Evolutionary conservation across 163 green algal genomes (phyloP).

Genomic region (Volvox carteri): DNA sequence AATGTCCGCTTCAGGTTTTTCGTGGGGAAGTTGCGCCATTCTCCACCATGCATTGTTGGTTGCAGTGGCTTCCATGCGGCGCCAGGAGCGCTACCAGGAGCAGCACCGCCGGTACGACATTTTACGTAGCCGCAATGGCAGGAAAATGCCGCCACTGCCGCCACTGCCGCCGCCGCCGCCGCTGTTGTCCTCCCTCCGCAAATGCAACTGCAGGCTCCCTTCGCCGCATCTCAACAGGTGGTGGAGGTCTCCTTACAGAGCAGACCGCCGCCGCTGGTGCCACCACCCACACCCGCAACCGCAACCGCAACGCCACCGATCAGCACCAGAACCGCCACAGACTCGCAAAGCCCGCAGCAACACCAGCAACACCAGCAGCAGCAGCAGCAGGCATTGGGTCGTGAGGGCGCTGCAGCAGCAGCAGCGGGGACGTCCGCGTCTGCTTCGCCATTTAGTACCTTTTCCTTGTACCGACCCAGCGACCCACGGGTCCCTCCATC

Average conservation of each 20-base stretch:
- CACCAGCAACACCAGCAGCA: too few relatives aligned
- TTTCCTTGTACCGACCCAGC: background rate
- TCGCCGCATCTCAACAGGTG: slow-evolving; percentile 3
- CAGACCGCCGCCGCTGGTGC: background rate
- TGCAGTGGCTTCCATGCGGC: too few relatives aligned
- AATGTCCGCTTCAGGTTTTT: too few relatives aligned
- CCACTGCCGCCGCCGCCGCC: too few relatives aligned
- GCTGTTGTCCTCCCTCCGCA: background rate
- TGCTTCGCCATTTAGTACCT: slow-evolving; percentile 21
- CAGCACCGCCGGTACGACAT: background rate
- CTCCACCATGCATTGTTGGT: too few relatives aligned
- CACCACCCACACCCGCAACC: background rate
- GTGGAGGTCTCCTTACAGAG: slow-evolving; percentile 60
- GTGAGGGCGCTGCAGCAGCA: background rate
- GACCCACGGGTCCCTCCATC: slow-evolving; percentile 16
- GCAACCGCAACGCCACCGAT: background rate
- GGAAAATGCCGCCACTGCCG: too few relatives aligned
- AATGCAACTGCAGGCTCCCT: slow-evolving; percentile 38
- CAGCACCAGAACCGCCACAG: too few relatives aligned
- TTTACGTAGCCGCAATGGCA: too few relatives aligned
- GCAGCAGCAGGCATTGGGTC: background rate
- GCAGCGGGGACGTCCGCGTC: background rate
- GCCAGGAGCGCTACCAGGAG: too few relatives aligned
- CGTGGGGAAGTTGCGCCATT: too few relatives aligned
- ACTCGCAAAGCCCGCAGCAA: too few relatives aligned